A percentile compares a stretch with the other conserved stretches of the same genome.
Conservation (phyloP, 345 rosid species). For the Salix suchowensis region DNA sequence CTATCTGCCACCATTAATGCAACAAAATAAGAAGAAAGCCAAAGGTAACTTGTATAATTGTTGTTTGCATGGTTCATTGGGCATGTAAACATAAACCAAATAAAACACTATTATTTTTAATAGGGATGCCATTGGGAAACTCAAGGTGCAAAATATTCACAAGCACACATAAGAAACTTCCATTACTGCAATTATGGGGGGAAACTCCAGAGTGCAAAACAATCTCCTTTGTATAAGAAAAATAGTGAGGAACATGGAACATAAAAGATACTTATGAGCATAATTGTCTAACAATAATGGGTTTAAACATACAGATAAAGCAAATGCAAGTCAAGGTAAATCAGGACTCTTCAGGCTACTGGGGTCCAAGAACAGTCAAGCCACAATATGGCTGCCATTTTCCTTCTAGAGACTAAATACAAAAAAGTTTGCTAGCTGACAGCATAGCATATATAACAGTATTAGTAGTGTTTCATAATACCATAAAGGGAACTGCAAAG, state of each 20-base stretch:
- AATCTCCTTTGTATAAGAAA: not conserved
- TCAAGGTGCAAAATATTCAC: not conserved
- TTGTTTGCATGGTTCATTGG: not conserved
- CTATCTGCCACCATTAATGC: conserved; percentile 40
- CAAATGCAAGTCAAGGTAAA: not conserved
- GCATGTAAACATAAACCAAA: not conserved
- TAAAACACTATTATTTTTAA: not conserved
- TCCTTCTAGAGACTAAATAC: not conserved
- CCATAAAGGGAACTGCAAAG: not conserved
- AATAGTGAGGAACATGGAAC: not conserved
- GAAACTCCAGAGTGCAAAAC: not conserved
- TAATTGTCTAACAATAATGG: not conserved
- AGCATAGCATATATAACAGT: not conserved
- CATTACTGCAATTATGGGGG: not conserved
- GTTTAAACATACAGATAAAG: not conserved
- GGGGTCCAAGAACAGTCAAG: not conserved
- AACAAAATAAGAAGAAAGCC: not conserved
- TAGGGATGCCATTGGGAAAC: not conserved
- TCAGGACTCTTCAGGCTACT: not conserved
- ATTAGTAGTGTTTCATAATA: not conserved
- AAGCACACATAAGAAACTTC: not conserved
- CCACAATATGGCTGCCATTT: not conserved
- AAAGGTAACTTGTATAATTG: not conserved
- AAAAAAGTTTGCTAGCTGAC: conserved; percentile 3
- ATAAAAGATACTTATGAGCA: not conserved